Base-by-base conservation (phyloP, 2,329 filamentous ascomycete species). In the Zalaria sp. region DNA sequence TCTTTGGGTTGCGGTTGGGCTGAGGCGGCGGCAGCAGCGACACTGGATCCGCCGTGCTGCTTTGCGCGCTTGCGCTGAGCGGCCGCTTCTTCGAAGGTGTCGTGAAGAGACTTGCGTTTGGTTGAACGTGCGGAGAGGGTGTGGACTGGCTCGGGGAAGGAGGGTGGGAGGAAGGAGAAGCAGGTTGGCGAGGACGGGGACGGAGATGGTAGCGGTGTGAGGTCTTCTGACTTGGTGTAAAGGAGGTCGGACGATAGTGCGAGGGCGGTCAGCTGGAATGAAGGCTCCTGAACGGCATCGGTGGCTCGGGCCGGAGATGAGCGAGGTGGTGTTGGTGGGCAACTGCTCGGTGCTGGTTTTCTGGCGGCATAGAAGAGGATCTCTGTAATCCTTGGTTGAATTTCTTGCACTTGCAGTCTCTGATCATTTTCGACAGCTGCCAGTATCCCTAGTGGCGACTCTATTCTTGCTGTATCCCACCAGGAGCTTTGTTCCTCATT, bases 31-130 rank as follows among this genome's bases (percentile, higher is more conserved):
- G 66, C 62, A 5, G 63, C 65, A 3, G 65, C 51, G 3, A 69
- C 52, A 27, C 61, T 58, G 42, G 62, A 58, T 2, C 66, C 67
- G 3, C 64, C 66, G 7, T 59, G 57, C 10, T 60, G 54, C 28
- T 59, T 60, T 1, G 64, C 61, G 41, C 64, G 64, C 38, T 57
- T 61, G 3, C 61, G 59, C 3, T 60, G 61, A 37, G 66, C 57
- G 2, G 59, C 57, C 3, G 68, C 68, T 50, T 67, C 63, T 38
- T 71, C 65, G 39, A 72, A 69, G 3, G 69, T 52, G 29, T 65
- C 60, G 5, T 51, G 53, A 9, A 60, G 51, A 25, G 58, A 60
- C 41, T 62, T 65, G 10, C 66, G 60, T 48, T 68, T 71, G 0
- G 52, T 51, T 4, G 41, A 56, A 47, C 26, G 54, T 43, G 6